Evolutionary conservation across 1,284 basidiomycete species (phyloP), one percentile per base, ranked within the genome.

Genomic region (Fomes fomentarius): DNA sequence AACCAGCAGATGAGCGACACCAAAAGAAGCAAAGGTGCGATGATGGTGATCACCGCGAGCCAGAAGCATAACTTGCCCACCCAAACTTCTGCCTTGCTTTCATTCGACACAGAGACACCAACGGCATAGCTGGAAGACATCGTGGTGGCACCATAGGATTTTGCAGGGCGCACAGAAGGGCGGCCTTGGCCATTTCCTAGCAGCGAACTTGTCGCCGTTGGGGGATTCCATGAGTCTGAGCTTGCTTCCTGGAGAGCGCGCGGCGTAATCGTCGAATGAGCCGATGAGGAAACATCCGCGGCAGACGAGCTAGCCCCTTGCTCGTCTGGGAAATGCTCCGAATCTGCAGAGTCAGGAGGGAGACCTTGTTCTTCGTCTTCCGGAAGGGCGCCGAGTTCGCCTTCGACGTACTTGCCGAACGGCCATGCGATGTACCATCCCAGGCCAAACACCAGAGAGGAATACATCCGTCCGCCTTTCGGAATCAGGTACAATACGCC

Each of bases 371-470:
- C 76, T 35, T 78, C 80, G 35, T 81, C 77, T 12, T 73, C 73
- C 3, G 72, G 67, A 5, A 71, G 72, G 24, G 76, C 70, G 8
- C 77, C 76, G 21, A 83, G 69, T 56, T 91, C 90, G 5, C 95
- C 93, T 71, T 98, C 96, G 53, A 99, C 94, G 68, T 98, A 99
- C 72, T 98, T 98, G 33, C 94, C 96, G 70, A 99, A 99, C 1
- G 97, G 97, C 97, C 97, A 99, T 31, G 88, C 84, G 52, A 99
- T 83, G 71, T 99, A 99, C 87, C 94, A 96, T 1, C 93, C 96
- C 11, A 99, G 76, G 21, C 96, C 97, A 66, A 88, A 94, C 2
- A 97, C 76, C 19, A 98, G 84, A n/a, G 84, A 84, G 2, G 93
- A 87, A 68, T 98, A 99, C 40, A 86, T 85, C 50, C 79, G 83